Conservation (phyloP, 352 stramenopile genomes). For the Pythium chondricola region DNA sequence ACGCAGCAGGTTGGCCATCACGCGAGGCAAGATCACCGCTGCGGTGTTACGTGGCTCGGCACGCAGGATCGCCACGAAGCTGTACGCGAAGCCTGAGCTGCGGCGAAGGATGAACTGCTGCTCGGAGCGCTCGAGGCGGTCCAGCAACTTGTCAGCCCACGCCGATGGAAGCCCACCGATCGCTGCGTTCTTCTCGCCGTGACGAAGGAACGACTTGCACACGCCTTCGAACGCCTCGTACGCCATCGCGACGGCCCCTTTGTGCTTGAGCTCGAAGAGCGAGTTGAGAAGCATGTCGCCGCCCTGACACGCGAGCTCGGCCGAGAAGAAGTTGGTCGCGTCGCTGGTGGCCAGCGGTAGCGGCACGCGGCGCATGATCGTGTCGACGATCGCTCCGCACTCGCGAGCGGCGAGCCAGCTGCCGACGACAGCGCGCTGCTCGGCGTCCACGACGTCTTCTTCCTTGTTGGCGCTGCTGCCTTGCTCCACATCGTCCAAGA, state of each 20-base stretch:
- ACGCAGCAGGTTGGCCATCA: slow-evolving; percentile 63
- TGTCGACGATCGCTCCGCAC: slow-evolving; percentile 68
- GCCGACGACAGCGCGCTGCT: slow-evolving; percentile 76
- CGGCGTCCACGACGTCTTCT: slow-evolving; percentile 39
- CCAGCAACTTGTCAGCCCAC: slow-evolving; percentile 74
- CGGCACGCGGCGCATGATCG: slow-evolving; percentile 62
- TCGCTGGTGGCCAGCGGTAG: slow-evolving; percentile 21
- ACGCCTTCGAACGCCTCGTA: slow-evolving; percentile 83
- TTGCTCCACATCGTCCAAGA: slow-evolving; percentile 36
- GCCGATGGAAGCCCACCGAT: slow-evolving; percentile 49
- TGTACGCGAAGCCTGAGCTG: slow-evolving; percentile 84
- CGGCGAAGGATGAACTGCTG: slow-evolving; percentile 87
- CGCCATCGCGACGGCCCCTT: slow-evolving; percentile 77
- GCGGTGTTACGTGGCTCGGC: slow-evolving; percentile 79
- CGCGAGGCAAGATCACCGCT: slow-evolving; percentile 66
- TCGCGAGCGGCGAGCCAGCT: slow-evolving; percentile 85
- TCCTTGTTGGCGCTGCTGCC: slow-evolving; percentile 5
- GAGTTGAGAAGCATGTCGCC: slow-evolving; percentile 76
- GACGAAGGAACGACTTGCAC: slow-evolving; percentile 67
- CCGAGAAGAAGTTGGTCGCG: slow-evolving; percentile 30
- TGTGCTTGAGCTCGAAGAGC: slow-evolving; percentile 86
- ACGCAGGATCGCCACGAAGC: slow-evolving; percentile 83
- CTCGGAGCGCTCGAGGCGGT: slow-evolving; percentile 64
- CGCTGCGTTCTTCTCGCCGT: slow-evolving; percentile 45
- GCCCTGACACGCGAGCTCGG: slow-evolving; percentile 42